Conservation (phyloP, 805 yeast species). For the Candida caryicola region DNA sequence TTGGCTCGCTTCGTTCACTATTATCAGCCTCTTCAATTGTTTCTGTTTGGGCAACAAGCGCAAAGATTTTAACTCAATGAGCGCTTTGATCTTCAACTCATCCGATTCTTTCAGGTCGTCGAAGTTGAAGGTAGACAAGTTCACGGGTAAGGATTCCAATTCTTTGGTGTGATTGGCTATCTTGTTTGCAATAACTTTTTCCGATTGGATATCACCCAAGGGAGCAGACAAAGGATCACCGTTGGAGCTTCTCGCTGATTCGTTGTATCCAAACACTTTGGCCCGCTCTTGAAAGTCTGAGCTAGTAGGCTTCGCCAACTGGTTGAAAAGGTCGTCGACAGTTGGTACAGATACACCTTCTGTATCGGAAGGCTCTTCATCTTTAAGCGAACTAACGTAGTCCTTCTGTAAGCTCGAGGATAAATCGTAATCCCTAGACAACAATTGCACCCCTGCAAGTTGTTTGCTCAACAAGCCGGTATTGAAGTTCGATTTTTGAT, state of each 20-base stretch:
- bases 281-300: slow-evolving; percentile 36
- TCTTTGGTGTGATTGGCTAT: slow-evolving; percentile 57
- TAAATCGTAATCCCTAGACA: slow-evolving; percentile 63
- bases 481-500: slow-evolving; percentile 32
- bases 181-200: slow-evolving; percentile 51
- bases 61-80: slow-evolving; percentile 68
- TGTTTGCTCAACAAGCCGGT: slow-evolving; percentile 52
- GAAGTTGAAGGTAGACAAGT: slow-evolving; percentile 54
- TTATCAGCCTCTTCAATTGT: slow-evolving; percentile 57
- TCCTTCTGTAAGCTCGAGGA: slow-evolving; percentile 50
- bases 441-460: slow-evolving; percentile 57
- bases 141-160: slow-evolving; percentile 65
- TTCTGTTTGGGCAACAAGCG: slow-evolving; percentile 68
- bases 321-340: slow-evolving; percentile 6
- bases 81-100: slow-evolving; percentile 58
- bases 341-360: no score
- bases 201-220: slow-evolving; percentile 51
- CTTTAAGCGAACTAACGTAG: slow-evolving; percentile 19
- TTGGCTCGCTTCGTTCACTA: slow-evolving; percentile 51
- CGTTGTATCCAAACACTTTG: slow-evolving; percentile 35
- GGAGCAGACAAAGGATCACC: slow-evolving; percentile 36
- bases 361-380: slow-evolving; percentile 4
- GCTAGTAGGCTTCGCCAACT: slow-evolving; percentile 3
- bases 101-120: slow-evolving; percentile 39
- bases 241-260: slow-evolving; percentile 19